A percentile compares a stretch with the other conserved stretches of the same genome.
Conservation (phyloP, 441 rosid species). For the Erodium moschatum region DNA sequence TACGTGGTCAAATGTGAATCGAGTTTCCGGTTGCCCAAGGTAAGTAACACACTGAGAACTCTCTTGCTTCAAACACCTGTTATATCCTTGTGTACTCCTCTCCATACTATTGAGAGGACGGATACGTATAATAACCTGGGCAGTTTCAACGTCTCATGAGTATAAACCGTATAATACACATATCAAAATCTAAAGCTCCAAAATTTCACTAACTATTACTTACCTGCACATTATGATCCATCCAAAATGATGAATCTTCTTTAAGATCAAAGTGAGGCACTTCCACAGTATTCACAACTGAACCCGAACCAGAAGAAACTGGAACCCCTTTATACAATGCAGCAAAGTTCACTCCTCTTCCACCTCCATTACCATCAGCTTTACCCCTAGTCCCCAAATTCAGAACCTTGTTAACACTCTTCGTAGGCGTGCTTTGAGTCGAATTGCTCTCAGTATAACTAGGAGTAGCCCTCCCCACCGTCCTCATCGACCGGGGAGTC, state of each 20-base stretch:
- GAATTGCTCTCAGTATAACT: conserved; percentile 62
- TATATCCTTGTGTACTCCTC: conserved; percentile 58
- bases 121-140: conserved; percentile 78
- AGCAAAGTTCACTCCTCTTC: conserved; percentile 46
- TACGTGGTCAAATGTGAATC: conserved; percentile 83
- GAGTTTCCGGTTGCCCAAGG: conserved; percentile 85
- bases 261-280: conserved; percentile 93
- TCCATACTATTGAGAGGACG: conserved; percentile 90
- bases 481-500: conserved; percentile 59
- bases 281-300: conserved; percentile 62
- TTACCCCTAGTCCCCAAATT: conserved; percentile 49
- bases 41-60: conserved; percentile 67
- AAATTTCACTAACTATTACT: neutral
- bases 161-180: neutral
- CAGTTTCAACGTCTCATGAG: conserved; percentile 17
- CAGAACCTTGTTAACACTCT: conserved; percentile 83
- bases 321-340: conserved; percentile 77
- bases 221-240: conserved; percentile 99
- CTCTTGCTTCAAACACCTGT: conserved; percentile 90
- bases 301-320: conserved; percentile 37
- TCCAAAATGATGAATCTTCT: conserved; percentile 96
- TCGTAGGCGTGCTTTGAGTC: conserved; percentile 77
- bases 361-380: conserved; percentile 48
- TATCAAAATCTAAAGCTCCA: neutral
- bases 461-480: conserved; percentile 43